These are phyloP conservation scores for Arctium minus DNA, from an alignment of 129 eudicot genomes.

Conservation along the genomic window DNA sequence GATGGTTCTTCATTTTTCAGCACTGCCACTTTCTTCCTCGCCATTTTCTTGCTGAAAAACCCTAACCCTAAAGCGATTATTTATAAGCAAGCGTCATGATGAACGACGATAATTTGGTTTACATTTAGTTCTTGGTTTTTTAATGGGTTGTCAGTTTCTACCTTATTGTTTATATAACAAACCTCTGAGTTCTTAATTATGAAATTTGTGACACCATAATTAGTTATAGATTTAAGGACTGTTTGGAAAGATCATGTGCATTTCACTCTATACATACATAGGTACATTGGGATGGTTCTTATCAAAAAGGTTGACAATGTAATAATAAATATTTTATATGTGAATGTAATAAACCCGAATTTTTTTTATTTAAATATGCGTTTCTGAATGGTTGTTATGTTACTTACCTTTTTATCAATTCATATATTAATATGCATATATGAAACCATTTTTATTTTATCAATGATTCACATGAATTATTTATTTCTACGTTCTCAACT, in stretches of 20 bases:
- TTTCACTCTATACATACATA: not conserved
- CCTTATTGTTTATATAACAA: not conserved
- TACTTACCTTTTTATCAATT: too few relatives aligned
- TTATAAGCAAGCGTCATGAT: constrained; percentile 10
- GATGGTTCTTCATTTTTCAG: not conserved
- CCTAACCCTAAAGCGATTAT: constrained; percentile 9
- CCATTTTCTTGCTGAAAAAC: constrained; percentile 19
- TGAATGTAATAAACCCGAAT: too few relatives aligned
- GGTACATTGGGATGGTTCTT: too few relatives aligned
- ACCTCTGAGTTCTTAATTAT: not conserved
- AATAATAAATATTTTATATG: too few relatives aligned
- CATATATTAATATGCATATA: too few relatives aligned
- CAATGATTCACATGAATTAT: too few relatives aligned
- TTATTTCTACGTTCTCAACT: too few relatives aligned
- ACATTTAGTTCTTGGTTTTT: constrained; percentile 13
- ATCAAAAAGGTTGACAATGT: too few relatives aligned
- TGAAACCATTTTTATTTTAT: too few relatives aligned
- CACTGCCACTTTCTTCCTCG: constrained; percentile 17
- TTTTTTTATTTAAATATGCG: too few relatives aligned
- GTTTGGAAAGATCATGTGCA: not conserved
- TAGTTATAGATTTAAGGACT: not conserved
- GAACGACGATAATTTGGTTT: constrained; percentile 1
- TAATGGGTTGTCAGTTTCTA: not conserved
- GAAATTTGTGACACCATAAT: not conserved
- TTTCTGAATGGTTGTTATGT: too few relatives aligned